Base-by-base conservation (phyloP, 768 basidiomycete species). In the Gyrodon lividus region DNA sequence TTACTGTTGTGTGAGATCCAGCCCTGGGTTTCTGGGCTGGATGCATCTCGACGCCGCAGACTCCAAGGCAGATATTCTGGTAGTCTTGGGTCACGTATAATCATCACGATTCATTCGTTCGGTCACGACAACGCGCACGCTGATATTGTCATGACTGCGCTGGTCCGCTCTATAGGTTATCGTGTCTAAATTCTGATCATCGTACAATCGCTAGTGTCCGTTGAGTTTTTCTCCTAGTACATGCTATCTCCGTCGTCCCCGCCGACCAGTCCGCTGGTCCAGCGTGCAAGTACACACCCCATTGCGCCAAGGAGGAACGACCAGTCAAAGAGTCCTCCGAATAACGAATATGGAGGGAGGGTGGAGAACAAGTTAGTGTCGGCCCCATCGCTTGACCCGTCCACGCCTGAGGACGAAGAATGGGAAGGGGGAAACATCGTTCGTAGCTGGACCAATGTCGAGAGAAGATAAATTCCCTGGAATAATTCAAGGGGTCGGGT, bases 401-500 rank as follows among this genome's bases (percentile, higher is more conserved):
- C 55, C 45, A 43, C 16, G 17, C 52, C 52, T 48, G 35, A 61
- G n/a, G 38, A 52, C 51, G 33, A 56, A 35, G 61, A 55, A 58
- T 16, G 61, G n/a, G 77, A 66, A 1, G 83, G 80, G 2, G 91
- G 91, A 66, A 93, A 91, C 10, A 86, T 84, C 23, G 84, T 83
- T 35, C 90, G 85, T 41, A 93, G 75, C 65, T 93, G 91, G 12
- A 92, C 83, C 43, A 92, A 71, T 0, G 89, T 92, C 4, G 89
- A 85, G 24, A 93, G 79, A 31, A 92, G 79, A 64, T 93, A 93
- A 38, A 89, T 86, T 10, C 86, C 87, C 90, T 92, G 24, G 37
- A 56, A 55, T 40, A 31, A 46, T 34, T 10, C 31, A 49, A 49
- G 22, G 22, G 16, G 45, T 24, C 49, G 35, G n/a, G 26, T 13